Evolutionary conservation across 1,139 yeast species (phyloP).

Genomic region (Geotrichum reessii): DNA sequence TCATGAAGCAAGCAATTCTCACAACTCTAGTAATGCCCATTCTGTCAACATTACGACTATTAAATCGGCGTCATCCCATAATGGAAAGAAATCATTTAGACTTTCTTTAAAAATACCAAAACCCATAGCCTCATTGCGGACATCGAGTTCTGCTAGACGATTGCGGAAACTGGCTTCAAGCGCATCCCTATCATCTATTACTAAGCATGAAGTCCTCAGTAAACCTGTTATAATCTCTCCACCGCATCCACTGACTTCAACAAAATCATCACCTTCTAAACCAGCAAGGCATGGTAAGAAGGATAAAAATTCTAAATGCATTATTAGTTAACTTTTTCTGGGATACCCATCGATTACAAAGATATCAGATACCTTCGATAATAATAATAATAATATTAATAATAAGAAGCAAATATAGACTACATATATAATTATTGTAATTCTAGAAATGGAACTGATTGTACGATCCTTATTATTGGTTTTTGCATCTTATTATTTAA

Average conservation of each 20-base stretch:
- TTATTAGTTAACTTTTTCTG: background rate
- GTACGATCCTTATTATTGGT: no score
- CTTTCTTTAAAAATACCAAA: constrained; percentile 4
- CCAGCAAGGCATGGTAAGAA: background rate
- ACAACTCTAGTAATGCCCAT: background rate
- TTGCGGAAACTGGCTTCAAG: background rate
- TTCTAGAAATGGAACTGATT: no score
- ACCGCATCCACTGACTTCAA: background rate
- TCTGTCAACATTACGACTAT: background rate
- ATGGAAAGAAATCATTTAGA: background rate
- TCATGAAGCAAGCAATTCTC: background rate
- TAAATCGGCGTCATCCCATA: background rate
- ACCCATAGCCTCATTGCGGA: background rate
- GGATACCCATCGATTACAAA: background rate
- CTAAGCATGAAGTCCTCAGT: background rate
- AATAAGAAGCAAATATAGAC: no score
- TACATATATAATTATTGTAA: no score
- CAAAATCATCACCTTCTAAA: background rate
- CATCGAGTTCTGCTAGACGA: background rate
- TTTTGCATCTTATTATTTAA: no score
- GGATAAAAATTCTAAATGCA: constrained; percentile 5
- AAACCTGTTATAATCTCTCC: background rate
- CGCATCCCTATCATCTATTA: background rate
- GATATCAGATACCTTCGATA: background rate
- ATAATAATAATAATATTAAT: no score